Conservation (phyloP, 352 stramenopile species). For the Phytophthora palmivora region DNA sequence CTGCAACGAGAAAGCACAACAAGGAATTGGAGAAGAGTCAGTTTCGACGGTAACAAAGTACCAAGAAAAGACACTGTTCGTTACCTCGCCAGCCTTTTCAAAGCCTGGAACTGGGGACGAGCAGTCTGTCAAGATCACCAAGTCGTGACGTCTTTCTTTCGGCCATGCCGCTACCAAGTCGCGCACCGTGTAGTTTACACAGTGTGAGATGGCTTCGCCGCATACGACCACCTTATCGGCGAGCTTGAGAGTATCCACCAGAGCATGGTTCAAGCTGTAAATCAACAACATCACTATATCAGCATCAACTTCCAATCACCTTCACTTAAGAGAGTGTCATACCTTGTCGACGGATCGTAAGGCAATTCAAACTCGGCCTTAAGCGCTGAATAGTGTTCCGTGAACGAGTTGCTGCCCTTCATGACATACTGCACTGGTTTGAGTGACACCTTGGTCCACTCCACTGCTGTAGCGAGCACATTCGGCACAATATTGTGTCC, state of each 20-base stretch:
- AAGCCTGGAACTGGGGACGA: slow-evolving; percentile 76
- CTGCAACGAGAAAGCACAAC: slow-evolving; percentile 23
- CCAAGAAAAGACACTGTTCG: slow-evolving; percentile 9
- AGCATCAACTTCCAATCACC: slow-evolving; percentile 2
- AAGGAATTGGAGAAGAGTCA: slow-evolving; percentile 13
- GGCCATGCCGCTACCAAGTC: slow-evolving; percentile 92
- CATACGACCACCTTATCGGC: slow-evolving; percentile 91
- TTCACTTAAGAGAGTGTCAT: slow-evolving; percentile 1
- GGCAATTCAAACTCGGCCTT: slow-evolving; percentile 92
- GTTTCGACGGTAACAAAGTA: slow-evolving; percentile 8
- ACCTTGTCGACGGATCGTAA: slow-evolving; percentile 73
- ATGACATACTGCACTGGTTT: slow-evolving; percentile 88
- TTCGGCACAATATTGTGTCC: slow-evolving; percentile 90
- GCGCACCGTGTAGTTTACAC: slow-evolving; percentile 96
- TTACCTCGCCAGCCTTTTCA: slow-evolving; percentile 69
- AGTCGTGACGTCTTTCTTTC: slow-evolving; percentile 59
- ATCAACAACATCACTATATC: slow-evolving; percentile 9
- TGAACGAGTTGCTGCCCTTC: slow-evolving; percentile 96
- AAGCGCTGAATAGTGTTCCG: slow-evolving; percentile 97
- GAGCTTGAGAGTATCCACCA: slow-evolving; percentile 90
- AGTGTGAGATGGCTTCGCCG: slow-evolving; percentile 96
- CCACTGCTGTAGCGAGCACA: slow-evolving; percentile 86
- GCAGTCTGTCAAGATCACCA: slow-evolving; percentile 86
- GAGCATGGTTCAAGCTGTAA: slow-evolving; percentile 77
- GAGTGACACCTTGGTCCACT: slow-evolving; percentile 80